Conservation (phyloP, 208 protist genomes). For the Trypanosoma conorhini region DNA sequence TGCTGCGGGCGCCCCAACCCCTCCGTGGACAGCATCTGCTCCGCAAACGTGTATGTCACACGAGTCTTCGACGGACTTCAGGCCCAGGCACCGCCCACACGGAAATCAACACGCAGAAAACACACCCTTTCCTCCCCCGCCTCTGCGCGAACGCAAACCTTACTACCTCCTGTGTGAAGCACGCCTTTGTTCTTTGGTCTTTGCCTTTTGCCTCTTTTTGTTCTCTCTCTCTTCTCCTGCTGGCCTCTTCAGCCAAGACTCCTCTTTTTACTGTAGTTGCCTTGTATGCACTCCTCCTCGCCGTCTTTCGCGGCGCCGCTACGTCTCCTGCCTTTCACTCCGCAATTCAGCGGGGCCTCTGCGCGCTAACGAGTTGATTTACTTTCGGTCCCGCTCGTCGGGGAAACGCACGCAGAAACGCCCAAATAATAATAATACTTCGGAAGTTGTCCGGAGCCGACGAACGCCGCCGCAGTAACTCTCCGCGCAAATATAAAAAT, state of each 20-base stretch:
- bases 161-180: too few species aligned
- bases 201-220: too few species aligned
- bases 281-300: neutral
- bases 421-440: neutral
- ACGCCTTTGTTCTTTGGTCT: too few species aligned
- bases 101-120: too few species aligned
- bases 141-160: neutral
- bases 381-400: neutral
- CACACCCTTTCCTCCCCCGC: too few species aligned
- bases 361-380: neutral
- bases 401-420: neutral
- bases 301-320: too few species aligned
- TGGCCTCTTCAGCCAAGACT: neutral
- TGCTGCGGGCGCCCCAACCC: neutral
- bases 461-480: neutral
- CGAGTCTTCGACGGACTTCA: neutral
- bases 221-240: too few species aligned
- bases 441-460: neutral
- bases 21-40: constrained; percentile 1
- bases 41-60: constrained; percentile 10
- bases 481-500: too few species aligned
- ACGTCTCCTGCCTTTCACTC: neutral
- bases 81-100: neutral
- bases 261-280: neutral
- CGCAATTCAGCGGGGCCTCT: neutral